Evolutionary conservation across 1,284 basidiomycete genomes (phyloP), one percentile per base, ranked within the genome.

Genomic region (Spongispora temasekensis): DNA sequence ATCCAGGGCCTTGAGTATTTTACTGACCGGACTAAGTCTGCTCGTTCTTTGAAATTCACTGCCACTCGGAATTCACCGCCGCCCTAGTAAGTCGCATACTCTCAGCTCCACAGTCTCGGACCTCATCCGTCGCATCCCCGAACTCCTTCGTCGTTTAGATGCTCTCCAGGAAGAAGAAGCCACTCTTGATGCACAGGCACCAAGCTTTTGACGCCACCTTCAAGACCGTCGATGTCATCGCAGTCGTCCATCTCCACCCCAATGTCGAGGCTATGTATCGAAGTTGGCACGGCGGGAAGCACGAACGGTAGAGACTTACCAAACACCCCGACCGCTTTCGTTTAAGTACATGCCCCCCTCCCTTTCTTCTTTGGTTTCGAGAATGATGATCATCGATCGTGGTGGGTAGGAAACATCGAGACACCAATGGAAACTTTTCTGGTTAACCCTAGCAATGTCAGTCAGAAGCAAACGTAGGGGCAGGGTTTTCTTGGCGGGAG

Each of bases 391-490:
- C 4, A 40, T 48, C 57, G n/a, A 58, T 42, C 3, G 5, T 30
- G n/a, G 52, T 58, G 30, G 27, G 23, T 34, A 71, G 69, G 35
- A 58, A 61, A 57, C 37, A 52, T 61, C 25, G 64, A 68, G 59
- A 73, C 69, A 2, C 71, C 66, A 2, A 53, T 62, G 34, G 71
- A 67, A 31, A 2, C 56, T 0, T 70, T 73, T 50, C 8, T 68
- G 37, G n/a, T 60, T 68, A 9, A 58, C 61, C 17, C 55, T 62
- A 23, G 56, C 66, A 5, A 70, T 62, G 68, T 71, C 66, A 4
- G 48, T 67, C 55, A 72, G 55, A 55, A 70, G 68, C 19, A 73
- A 65, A 53, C 69, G 71, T 30, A 71, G 55, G 52, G 69, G 68
- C 15, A 64, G 66, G 59, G 53, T 71, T 56, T 73, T 70, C 59